Conservation (phyloP, 2,329 filamentous ascomycete genomes). For the Chrysoporthe cubensis region DNA sequence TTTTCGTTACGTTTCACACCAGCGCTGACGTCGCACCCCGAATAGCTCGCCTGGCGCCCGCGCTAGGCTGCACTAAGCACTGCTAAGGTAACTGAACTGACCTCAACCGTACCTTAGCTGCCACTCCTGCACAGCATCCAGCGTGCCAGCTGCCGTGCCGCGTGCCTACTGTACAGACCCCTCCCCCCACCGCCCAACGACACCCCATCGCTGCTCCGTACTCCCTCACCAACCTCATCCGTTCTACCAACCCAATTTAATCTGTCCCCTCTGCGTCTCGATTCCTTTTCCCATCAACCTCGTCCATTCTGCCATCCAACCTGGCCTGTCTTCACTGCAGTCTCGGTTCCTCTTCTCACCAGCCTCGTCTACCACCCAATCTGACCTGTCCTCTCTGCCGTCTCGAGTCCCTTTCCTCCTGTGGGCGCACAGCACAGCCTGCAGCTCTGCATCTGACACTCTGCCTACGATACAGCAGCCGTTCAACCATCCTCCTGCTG, state of each 20-base stretch:
- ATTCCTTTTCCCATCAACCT: too few species aligned
- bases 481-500: background rate
- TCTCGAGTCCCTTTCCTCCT: background rate
- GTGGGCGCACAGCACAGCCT: background rate
- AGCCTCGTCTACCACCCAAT: background rate
- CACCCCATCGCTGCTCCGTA: background rate
- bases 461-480: background rate
- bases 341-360: too few species aligned
- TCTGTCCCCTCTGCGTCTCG: background rate
- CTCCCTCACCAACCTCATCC: background rate
- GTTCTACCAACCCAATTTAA: background rate
- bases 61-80: too few species aligned
- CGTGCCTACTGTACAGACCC: background rate
- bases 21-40: constrained; percentile 1
- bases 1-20: background rate
- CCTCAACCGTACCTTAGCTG: background rate
- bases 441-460: background rate
- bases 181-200: constrained; percentile 8
- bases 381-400: background rate
- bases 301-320: too few species aligned
- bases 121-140: too few species aligned
- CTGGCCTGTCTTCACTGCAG: too few species aligned
- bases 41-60: background rate
- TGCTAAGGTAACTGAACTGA: background rate
- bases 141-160: too few species aligned